Conservation (phyloP, 805 yeast genomes). For the Candida oleophila region DNA sequence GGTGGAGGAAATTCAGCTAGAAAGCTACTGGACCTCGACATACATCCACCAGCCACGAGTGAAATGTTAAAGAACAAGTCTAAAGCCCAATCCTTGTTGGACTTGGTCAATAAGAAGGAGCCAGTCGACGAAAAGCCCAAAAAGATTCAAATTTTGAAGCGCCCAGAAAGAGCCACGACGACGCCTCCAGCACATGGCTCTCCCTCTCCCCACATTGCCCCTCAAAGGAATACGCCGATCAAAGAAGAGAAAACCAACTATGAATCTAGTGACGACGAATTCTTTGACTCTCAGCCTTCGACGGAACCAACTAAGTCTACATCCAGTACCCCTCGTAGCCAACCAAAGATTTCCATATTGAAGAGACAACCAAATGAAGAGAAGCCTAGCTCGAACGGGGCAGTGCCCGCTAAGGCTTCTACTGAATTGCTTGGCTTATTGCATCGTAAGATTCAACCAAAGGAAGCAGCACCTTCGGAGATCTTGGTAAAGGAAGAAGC, state of each 20-base stretch:
- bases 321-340: conserved; percentile 14
- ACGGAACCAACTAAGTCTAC: conserved; percentile 24
- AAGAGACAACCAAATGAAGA: conserved; percentile 18
- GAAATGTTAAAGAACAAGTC: conserved; percentile 24
- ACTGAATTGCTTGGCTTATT: conserved; percentile 17
- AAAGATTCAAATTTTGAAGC: conserved; percentile 2
- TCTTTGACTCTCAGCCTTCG: conserved; percentile 16
- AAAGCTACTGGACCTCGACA: conserved; percentile 1
- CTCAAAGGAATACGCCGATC: background rate
- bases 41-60: conserved; percentile 4
- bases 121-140: conserved; percentile 1
- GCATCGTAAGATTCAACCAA: background rate
- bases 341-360: conserved; percentile 25
- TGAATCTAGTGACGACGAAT: background rate
- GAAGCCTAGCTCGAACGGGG: background rate
- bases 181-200: background rate
- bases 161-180: conserved; percentile 1
- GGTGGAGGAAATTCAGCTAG: background rate
- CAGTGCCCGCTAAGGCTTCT: conserved; percentile 9
- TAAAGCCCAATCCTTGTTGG: conserved; percentile 30
- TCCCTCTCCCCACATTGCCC: background rate
- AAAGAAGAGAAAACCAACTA: background rate
- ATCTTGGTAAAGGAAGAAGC: background rate
- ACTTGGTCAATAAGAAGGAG: conserved; percentile 21
- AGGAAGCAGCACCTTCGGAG: background rate